Base-by-base conservation (phyloP, 305 asterid genomes). In the Salvia sclarea region DNA sequence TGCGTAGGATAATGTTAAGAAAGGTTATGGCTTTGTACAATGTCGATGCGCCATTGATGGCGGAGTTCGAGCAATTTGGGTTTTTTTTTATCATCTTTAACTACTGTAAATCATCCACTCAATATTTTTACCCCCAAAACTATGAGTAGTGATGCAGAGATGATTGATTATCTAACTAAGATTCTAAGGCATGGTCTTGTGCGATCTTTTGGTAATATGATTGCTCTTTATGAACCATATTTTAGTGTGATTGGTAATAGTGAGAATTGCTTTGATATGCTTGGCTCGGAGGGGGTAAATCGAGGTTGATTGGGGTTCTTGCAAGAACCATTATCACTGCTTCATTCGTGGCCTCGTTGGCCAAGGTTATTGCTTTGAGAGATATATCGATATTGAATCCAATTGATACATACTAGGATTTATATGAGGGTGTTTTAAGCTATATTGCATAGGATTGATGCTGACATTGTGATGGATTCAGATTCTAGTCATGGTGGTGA, bases 141-240 rank as follows among this genome's bases (percentile, higher is more conserved):
- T 33, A 8, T 12, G 2, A 73, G 50, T 28, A 69, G 92, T 8
- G 98, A 84, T 77, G 76, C 81, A 68, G 88, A 91, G 75, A 87
- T 91, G 67, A 76, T 88, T 35, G 84, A 85, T 54, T 91, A 89
- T 68, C 77, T 91, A 59, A 87, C 95, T 0, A 87, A 48, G 74
- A 89, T 91, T 21, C 96, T 89, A 69, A 81, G 98, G 0, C 96
- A 95, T n/a, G 96, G 96, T 10, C 83, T 70, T 40, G 82, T 87
- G 59, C 98, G 87, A 14, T 86, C 96, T 35, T 89, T 82, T 70
- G 96, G 96, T 17, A 89, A 94, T 72, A 83, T 79, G 88, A 79
- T 89, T 21, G 89, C 88, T 7, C 95, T 80, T 7, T 89, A 89
- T 3, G 96, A 91, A 52, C 66, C 73, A 77, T n/a, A 64, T 75